Evolutionary conservation across 257 asterid genomes (phyloP).

Genomic region (Apocynum venetum): DNA sequence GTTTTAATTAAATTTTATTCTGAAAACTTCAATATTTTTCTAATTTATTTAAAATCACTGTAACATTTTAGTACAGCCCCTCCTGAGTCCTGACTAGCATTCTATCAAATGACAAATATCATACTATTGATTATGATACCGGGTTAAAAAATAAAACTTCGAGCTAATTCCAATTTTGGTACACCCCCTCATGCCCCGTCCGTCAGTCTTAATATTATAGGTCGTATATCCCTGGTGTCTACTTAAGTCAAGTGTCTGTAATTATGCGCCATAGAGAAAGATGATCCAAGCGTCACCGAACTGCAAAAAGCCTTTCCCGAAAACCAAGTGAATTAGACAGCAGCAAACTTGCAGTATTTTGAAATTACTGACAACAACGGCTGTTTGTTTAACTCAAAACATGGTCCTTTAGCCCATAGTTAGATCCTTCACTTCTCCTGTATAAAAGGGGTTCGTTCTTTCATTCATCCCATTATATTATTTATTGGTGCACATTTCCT

Average conservation of each 20-base stretch:
- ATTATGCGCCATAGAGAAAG: neutral
- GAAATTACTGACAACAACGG: constrained; percentile 1
- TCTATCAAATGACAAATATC: too few species aligned
- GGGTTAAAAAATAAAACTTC: too few species aligned
- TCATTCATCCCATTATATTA: neutral
- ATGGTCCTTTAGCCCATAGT: constrained; percentile 22
- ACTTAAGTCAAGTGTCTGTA: neutral
- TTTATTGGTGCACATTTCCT: neutral
- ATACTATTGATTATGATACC: too few species aligned
- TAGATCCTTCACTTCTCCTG: neutral
- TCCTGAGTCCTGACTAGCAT: too few species aligned
- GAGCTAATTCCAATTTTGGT: too few species aligned
- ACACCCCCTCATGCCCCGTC: too few species aligned
- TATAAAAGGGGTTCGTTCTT: constrained; percentile 10
- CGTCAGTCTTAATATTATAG: too few species aligned
- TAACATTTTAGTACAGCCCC: too few species aligned
- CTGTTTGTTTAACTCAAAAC: constrained; percentile 25
- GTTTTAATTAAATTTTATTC: too few species aligned
- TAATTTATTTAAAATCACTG: too few species aligned
- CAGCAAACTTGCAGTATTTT: neutral
- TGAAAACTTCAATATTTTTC: too few species aligned
- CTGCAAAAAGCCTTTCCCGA: neutral
- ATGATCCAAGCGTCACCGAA: neutral
- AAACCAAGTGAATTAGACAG: neutral
- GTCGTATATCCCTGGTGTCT: too few species aligned